A percentile compares a stretch with the other conserved stretches of the same genome.
Conservation (phyloP, 164 flowering plant genomes). For the Nymphaea thermarum region DNA sequence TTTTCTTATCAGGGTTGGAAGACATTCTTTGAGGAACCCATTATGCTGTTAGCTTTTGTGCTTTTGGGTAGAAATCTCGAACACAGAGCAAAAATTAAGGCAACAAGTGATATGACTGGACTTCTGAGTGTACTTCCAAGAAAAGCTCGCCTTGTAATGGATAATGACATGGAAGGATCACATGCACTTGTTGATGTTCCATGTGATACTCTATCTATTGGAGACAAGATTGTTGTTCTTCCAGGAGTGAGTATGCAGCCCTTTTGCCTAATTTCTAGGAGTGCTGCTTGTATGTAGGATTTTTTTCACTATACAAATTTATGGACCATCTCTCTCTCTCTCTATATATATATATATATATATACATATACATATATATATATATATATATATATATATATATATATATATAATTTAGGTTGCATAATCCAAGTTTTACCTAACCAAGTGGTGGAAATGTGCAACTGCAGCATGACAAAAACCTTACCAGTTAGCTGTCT, state of each 20-base stretch:
- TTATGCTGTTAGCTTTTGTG: slow-evolving; percentile 95
- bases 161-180: slow-evolving; percentile 22
- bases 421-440: too few species aligned
- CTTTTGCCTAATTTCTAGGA: background rate
- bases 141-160: slow-evolving; percentile 85
- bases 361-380: too few species aligned
- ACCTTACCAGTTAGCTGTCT: too few species aligned
- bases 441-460: too few species aligned
- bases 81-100: slow-evolving; percentile 92
- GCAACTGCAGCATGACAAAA: too few species aligned
- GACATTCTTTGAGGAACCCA: slow-evolving; percentile 94
- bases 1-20: slow-evolving; percentile 79
- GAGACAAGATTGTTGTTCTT: slow-evolving; percentile 70
- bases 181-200: slow-evolving; percentile 75
- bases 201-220: slow-evolving; percentile 60
- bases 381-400: too few species aligned
- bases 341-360: too few species aligned
- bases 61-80: slow-evolving; percentile 94
- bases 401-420: too few species aligned
- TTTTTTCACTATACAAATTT: too few species aligned
- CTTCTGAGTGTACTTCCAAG: slow-evolving; percentile 78
- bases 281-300: background rate
- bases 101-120: slow-evolving; percentile 94
- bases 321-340: too few species aligned
- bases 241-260: slow-evolving; percentile 66